phyloP scores from a whole-genome alignment of 2,329 filamentous ascomycete genomes.

The Fusarium nygamai region DNA sequence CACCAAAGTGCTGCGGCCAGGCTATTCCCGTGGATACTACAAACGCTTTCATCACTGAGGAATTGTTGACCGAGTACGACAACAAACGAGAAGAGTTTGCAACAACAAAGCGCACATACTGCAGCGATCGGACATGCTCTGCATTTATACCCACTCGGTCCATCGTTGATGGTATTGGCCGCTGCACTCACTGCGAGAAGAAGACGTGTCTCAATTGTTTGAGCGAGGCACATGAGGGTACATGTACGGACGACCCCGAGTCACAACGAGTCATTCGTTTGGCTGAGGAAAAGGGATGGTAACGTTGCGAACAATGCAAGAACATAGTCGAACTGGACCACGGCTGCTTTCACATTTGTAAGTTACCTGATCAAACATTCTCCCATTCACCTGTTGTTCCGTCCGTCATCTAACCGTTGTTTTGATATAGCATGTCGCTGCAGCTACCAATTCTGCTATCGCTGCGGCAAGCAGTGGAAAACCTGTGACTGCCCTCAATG shows the following conservation, averaged over 20 bases:
- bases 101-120: rapidly evolving
- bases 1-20: neutral
- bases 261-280: rapidly evolving
- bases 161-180: neutral
- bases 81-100: rapidly evolving
- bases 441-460: neutral
- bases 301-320: rapidly evolving
- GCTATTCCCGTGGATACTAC: rapidly evolving
- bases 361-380: neutral
- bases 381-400: neutral
- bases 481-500: neutral
- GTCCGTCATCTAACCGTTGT: neutral
- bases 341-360: rapidly evolving
- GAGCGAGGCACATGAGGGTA: neutral
- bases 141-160: rapidly evolving
- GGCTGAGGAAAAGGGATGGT: rapidly evolving
- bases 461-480: rapidly evolving
- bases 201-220: rapidly evolving
- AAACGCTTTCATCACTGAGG: rapidly evolving
- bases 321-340: rapidly evolving
- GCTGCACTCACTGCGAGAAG: neutral
- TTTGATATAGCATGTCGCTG: neutral
- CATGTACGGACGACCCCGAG: neutral
- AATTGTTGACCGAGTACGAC: rapidly evolving
- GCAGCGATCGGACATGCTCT: rapidly evolving